phyloP scores from a whole-genome alignment of 108 stramenopile species.

The Nannochloropsis oceanica region DNA sequence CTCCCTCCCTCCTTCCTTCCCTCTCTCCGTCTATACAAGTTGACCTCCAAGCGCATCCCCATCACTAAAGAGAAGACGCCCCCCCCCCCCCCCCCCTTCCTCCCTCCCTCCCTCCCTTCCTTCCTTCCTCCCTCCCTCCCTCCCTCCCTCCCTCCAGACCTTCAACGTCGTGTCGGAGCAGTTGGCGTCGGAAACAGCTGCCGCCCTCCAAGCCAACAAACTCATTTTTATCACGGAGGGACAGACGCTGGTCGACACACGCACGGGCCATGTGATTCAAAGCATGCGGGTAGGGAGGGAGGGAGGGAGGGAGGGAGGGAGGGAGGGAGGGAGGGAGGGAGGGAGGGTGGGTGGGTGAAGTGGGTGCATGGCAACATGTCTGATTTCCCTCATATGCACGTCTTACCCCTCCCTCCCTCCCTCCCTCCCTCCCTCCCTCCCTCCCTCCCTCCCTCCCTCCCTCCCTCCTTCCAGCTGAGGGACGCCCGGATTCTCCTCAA shows the following conservation, averaged over 20 bases:
- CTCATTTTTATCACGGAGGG: slow-evolving; percentile 5
- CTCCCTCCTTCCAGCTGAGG: not conserved
- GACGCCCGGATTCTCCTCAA: not conserved
- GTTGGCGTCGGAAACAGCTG: too few relatives aligned
- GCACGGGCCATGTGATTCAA: not conserved
- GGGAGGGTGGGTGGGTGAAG: too few relatives aligned
- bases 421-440: not conserved
- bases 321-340: not conserved
- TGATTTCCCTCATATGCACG: not conserved
- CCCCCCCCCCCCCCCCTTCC: too few relatives aligned
- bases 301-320: not conserved
- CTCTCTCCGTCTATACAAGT: too few relatives aligned
- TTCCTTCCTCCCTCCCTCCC: not conserved
- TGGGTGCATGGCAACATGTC: not conserved
- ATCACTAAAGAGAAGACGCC: too few relatives aligned
- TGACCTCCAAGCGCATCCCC: too few relatives aligned
- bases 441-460: not conserved
- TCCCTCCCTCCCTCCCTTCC: too few relatives aligned
- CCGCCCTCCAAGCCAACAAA: slow-evolving; percentile 29
- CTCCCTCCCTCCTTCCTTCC: too few relatives aligned
- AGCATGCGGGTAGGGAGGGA: not conserved
- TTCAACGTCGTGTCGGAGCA: too few relatives aligned
- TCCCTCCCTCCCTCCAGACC: not conserved
- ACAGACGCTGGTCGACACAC: not conserved
- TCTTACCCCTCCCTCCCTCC: not conserved